phyloP scores from a whole-genome alignment of 2,329 filamentous ascomycete genomes.

The Colletotrichum lini region DNA sequence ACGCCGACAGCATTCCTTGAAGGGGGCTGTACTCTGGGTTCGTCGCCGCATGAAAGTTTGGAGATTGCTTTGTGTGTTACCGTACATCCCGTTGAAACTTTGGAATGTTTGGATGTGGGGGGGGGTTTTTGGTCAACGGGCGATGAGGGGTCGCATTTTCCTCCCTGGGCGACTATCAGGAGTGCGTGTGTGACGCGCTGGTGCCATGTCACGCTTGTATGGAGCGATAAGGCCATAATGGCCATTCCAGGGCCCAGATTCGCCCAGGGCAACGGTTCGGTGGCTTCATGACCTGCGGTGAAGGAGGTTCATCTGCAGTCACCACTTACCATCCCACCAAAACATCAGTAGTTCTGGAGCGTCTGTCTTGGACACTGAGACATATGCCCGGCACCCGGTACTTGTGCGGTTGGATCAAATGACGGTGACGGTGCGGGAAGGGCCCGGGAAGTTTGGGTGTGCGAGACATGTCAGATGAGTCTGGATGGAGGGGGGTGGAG shows the following conservation, averaged over 20 bases:
- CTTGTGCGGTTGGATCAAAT: slow-evolving; percentile 37
- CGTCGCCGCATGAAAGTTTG: neutral
- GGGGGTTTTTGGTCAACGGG: slow-evolving; percentile 1
- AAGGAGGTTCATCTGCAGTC: slow-evolving; percentile 19
- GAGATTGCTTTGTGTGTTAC: neutral
- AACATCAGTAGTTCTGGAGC: neutral
- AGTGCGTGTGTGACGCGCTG: slow-evolving; percentile 9
- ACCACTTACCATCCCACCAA: neutral
- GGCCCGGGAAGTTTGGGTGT: slow-evolving; percentile 35
- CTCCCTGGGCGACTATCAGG: slow-evolving; percentile 7
- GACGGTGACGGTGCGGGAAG: slow-evolving; percentile 39
- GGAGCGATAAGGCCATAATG: slow-evolving; percentile 13
- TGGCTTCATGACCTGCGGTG: slow-evolving; percentile 40
- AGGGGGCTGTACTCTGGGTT: slow-evolving; percentile 2
- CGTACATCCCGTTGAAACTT: slow-evolving; percentile 4
- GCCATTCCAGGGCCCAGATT: slow-evolving; percentile 6
- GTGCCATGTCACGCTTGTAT: slow-evolving; percentile 4
- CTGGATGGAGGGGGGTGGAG: slow-evolving; percentile 1
- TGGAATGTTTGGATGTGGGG: slow-evolving; percentile 11
- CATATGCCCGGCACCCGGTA: slow-evolving; percentile 31
- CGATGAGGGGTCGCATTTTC: neutral
- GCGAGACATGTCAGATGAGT: slow-evolving; percentile 33
- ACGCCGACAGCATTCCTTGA: neutral
- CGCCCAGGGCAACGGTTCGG: neutral
- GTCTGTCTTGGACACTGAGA: slow-evolving; percentile 34